Base-by-base conservation (phyloP, 148 eudicot species). In the Camellia lanceoleosa region DNA sequence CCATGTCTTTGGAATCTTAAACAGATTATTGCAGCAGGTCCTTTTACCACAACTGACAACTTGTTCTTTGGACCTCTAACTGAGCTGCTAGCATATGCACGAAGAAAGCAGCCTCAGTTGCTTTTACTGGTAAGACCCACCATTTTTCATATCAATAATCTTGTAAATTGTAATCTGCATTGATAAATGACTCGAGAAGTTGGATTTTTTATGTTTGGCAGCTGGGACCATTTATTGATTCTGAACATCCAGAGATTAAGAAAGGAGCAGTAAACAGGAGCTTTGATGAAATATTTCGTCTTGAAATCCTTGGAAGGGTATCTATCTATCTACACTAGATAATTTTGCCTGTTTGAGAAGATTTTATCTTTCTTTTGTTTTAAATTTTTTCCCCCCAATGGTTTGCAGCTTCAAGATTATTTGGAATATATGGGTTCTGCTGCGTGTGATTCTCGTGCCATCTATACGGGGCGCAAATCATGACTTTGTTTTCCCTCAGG, bases 191-290 rank as follows among this genome's bases (percentile, higher is more conserved):
- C 30, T 30, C 1, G 30, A 65, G 13, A 72, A 49, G 15, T 74
- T 71, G 63, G 78, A 55, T 78, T 61, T 77, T 71, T 84, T 41
- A 75, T 55, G 5, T 84, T 83, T 79, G 74, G 84, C 90, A 97
- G 99, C 82, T 89, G 61, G 99, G 99, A 56, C 99, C 99, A 71
- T 97, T 97, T 87, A 86, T 97, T 83, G 99, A 97, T 92, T 92
- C 97, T 75, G 98, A 92, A 60, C 99, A 94, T 81, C 96, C 97
- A 44, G 97, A 92, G 79, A 89, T 97, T 56, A 94, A 81, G 89
- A 97, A 90, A 84, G 91, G 89, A 72, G 82, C 91, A 73, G 78
- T 92, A 14, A 76, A 92, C 84, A 87, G 82, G 85, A 94, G 91
- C 77, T 97, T 86, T 74, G 92, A 94, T 78, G 98, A 97, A 79